Conservation (phyloP, 371 early-diverging fungal species). For the Dichotomocladium elegans region DNA sequence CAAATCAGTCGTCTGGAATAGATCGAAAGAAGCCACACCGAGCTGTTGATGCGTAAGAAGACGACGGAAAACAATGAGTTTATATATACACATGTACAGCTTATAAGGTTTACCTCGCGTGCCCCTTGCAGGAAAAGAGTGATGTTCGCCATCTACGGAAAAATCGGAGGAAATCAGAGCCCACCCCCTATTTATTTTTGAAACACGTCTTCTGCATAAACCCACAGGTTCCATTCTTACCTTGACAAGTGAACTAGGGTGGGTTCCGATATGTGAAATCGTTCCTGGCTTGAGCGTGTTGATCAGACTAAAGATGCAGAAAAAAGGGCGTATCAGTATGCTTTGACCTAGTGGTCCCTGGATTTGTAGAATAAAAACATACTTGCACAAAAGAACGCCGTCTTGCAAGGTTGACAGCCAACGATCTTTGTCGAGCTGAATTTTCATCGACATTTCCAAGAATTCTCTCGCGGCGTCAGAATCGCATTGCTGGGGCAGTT, state of each 20-base stretch:
- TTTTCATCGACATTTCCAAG: slow-evolving; percentile 19
- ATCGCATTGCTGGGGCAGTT: slow-evolving; percentile 17
- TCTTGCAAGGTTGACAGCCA: slow-evolving; percentile 46
- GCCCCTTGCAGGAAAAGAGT: slow-evolving; percentile 61
- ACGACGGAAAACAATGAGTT: not conserved
- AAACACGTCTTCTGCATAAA: too few species aligned
- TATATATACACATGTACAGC: too few species aligned
- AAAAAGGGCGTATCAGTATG: not conserved
- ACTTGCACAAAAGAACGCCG: slow-evolving; percentile 72
- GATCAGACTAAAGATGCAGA: slow-evolving; percentile 44
- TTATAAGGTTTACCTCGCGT: slow-evolving; percentile 38
- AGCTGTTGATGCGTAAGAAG: slow-evolving; percentile 25
- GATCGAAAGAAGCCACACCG: slow-evolving; percentile 68
- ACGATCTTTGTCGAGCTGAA: slow-evolving; percentile 17
- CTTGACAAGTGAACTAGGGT: slow-evolving; percentile 65
- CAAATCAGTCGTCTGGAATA: slow-evolving; percentile 88
- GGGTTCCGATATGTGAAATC: slow-evolving; percentile 58
- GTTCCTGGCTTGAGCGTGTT: slow-evolving; percentile 66
- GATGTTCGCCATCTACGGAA: slow-evolving; percentile 80
- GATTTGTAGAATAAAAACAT: slow-evolving; percentile 9
- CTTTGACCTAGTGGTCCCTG: not conserved
- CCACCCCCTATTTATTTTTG: slow-evolving; percentile 2
- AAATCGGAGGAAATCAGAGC: not conserved
- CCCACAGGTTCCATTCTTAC: too few species aligned
- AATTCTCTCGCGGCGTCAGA: slow-evolving; percentile 24